phyloP scores from a whole-genome alignment of 306 rosid genomes.

The Quercus ilex region DNA sequence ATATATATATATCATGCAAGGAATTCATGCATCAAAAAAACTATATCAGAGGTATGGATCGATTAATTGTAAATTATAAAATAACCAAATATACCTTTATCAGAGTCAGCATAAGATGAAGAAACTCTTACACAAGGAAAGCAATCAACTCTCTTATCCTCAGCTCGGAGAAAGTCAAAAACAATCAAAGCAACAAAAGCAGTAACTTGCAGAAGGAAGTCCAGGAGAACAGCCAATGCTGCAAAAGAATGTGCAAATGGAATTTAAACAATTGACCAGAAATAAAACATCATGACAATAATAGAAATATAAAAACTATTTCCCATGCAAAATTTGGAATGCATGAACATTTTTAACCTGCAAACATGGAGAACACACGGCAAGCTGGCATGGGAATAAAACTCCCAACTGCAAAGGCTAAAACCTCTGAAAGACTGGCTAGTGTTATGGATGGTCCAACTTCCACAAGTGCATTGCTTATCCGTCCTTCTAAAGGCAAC shows the following conservation, averaged over 20 bases:
- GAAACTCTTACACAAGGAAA: constrained; percentile 73
- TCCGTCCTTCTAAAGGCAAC: constrained; percentile 81
- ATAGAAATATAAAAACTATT: constrained; percentile 15
- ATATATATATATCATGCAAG: neutral
- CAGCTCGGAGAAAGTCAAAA: constrained; percentile 77
- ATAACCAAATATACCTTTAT: constrained; percentile 53
- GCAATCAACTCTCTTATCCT: constrained; percentile 92
- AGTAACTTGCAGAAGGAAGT: constrained; percentile 94
- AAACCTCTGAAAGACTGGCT: constrained; percentile 92
- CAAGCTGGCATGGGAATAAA: constrained; percentile 99
- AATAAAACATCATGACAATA: constrained; percentile 14
- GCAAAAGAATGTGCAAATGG: constrained; percentile 45
- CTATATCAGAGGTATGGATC: no score
- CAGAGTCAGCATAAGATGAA: constrained; percentile 49
- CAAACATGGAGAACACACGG: constrained; percentile 99
- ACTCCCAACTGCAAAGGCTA: constrained; percentile 98
- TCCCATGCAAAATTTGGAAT: neutral
- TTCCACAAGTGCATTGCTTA: constrained; percentile 96
- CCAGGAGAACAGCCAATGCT: constrained; percentile 96
- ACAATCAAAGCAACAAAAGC: constrained; percentile 92
- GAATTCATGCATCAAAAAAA: constrained; percentile 2
- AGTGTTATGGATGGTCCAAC: constrained; percentile 98
- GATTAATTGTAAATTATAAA: constrained; percentile 4
- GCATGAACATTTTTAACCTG: constrained; percentile 46
- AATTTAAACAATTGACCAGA: constrained; percentile 13